These are phyloP conservation scores for Penicillium cinerascens DNA, from an alignment of 495 filamentous ascomycete species.

Conservation along the genomic window DNA sequence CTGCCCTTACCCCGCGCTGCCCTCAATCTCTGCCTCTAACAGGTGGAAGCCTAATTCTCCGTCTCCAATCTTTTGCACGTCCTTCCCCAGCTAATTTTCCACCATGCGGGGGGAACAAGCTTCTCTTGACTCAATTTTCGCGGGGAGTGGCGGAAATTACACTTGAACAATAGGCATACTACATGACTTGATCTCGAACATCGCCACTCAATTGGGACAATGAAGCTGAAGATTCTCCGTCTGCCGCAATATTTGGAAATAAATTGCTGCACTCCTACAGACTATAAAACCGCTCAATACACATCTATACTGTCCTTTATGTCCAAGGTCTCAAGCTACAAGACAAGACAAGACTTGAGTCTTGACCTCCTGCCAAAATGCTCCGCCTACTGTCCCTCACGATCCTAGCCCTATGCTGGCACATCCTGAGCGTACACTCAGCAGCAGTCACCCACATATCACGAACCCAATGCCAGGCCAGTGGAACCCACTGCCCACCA, in stretches of 20 bases:
- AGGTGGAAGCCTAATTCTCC: constrained; percentile 27
- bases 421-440: background rate
- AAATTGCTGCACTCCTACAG: background rate
- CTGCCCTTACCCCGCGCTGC: background rate
- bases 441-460: constrained; percentile 1
- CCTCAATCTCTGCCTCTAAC: background rate
- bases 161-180: background rate
- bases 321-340: background rate
- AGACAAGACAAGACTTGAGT: background rate
- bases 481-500: constrained; percentile 40
- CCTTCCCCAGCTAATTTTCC: constrained; percentile 14
- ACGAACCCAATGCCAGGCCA: constrained; percentile 13
- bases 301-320: too few relatives aligned
- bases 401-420: constrained; percentile 10
- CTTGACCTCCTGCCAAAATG: background rate
- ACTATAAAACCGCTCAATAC: constrained; percentile 1
- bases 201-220: background rate
- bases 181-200: background rate
- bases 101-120: constrained; percentile 21
- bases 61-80: constrained; percentile 1
- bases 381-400: constrained; percentile 2
- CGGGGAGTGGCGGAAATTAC: constrained; percentile 12
- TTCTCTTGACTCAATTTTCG: constrained; percentile 10
- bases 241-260: background rate
- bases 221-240: constrained; percentile 15